Conservation (phyloP, 305 asterid genomes). For the Euphrasia arctica region DNA sequence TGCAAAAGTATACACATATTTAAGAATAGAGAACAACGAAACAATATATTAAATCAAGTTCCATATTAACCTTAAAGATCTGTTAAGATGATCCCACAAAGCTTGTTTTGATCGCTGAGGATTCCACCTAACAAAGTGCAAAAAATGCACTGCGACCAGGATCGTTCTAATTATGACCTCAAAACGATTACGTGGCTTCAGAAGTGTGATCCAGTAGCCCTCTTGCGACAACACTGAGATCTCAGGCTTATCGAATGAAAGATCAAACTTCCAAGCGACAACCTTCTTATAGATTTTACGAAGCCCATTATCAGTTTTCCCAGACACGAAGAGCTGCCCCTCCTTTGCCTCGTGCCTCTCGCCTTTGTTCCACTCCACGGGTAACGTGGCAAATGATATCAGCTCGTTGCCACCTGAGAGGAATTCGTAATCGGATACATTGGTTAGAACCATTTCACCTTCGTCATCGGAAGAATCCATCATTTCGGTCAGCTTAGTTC, state of each 20-base stretch:
- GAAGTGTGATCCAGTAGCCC: constrained; percentile 76
- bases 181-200: constrained; percentile 65
- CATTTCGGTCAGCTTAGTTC: constrained; percentile 18
- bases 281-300: constrained; percentile 58
- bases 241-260: constrained; percentile 48
- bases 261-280: constrained; percentile 73
- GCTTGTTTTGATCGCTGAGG: constrained; percentile 53
- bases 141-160: constrained; percentile 54
- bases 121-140: constrained; percentile 59
- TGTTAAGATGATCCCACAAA: constrained; percentile 74
- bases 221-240: constrained; percentile 60
- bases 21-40: constrained; percentile 14
- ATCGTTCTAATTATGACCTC: constrained; percentile 47
- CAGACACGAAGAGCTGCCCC: constrained; percentile 48
- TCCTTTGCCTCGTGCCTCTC: constrained; percentile 32
- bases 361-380: constrained; percentile 47
- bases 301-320: constrained; percentile 68
- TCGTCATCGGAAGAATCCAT: constrained; percentile 86
- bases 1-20: constrained; percentile 28
- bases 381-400: constrained; percentile 54
- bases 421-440: constrained; percentile 53
- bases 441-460: constrained; percentile 38
- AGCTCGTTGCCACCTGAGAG: constrained; percentile 38
- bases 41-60: constrained; percentile 21
- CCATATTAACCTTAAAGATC: constrained; percentile 60